Evolutionary conservation across 2,329 filamentous ascomycete genomes (phyloP), one percentile per base, ranked within the genome.

Genomic region (Penicillium glabrum): DNA sequence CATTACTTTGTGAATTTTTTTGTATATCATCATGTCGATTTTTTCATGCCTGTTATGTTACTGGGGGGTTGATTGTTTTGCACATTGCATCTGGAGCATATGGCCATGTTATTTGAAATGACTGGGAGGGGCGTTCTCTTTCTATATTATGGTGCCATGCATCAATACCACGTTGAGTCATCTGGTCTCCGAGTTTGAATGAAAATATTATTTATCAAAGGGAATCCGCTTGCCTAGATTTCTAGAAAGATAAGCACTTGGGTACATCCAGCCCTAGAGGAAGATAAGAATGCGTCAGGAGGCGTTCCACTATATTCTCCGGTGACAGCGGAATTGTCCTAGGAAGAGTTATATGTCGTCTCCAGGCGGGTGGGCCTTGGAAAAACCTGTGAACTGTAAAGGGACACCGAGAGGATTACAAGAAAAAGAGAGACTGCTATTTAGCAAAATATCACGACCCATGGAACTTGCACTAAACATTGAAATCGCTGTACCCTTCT

Each of bases 401-500:
- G 21, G 26, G 33, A 50, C 35, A 39, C 33, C 23, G 33, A 48
- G 24, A 46, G 27, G 26, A 37, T 53, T 53, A 53, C 50, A 46
- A 46, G 27, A 46, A 46, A 46, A 26, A 45, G 26, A 52, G 48
- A 53, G 48, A 49, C 54, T 54, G 54, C 51, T 43, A 53, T 59
- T 58, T 61, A 61, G 58, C 57, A 60, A 47, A 51, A 56, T 27
- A 54, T 53, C 45, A 62, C 35, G 50, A 50, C 41, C 53, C 16
- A 58, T 27, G 46, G 46, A 59, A 39, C 48, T 60, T 54, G 35
- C 35, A 53, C 37, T 29, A 53, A 56, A 53, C 33, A 41, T 51
- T 21, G 21, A 60, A 49, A 62, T 58, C 52, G 51, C 56, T 58
- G 50, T 56, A 58, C 19, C 60, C 56, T 61, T 57, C 52, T 53